These are phyloP conservation scores for Exophiala calicioides DNA, from an alignment of 2,329 filamentous ascomycete species.

Conservation along the genomic window DNA sequence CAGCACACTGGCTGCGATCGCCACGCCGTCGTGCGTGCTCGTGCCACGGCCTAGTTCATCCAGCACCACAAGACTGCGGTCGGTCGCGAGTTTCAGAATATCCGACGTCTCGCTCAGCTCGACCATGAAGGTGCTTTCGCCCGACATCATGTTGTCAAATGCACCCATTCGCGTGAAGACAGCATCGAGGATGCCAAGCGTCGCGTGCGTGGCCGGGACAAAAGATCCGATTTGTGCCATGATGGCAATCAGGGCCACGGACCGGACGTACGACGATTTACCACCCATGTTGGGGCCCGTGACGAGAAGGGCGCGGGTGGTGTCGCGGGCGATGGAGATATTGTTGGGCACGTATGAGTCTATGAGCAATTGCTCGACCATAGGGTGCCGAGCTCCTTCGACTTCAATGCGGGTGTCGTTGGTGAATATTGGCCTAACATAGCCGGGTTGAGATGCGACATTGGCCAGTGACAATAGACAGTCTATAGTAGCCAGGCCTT, in stretches of 20 bases:
- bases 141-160: slow-evolving; percentile 91
- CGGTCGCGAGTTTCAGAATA: slow-evolving; percentile 85
- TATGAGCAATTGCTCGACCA: slow-evolving; percentile 88
- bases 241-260: slow-evolving; percentile 85
- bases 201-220: slow-evolving; percentile 75
- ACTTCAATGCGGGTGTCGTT: slow-evolving; percentile 69
- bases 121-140: slow-evolving; percentile 97
- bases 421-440: slow-evolving; percentile 73
- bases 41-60: slow-evolving; percentile 95
- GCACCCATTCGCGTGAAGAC: slow-evolving; percentile 96
- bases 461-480: slow-evolving; percentile 83
- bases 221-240: slow-evolving; percentile 95
- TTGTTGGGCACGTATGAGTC: slow-evolving; percentile 90
- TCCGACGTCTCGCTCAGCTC: slow-evolving; percentile 90
- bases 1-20: slow-evolving; percentile 89
- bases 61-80: slow-evolving; percentile 81
- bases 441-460: slow-evolving; percentile 83
- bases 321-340: slow-evolving; percentile 67
- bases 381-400: slow-evolving; percentile 79
- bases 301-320: slow-evolving; percentile 75
- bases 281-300: slow-evolving; percentile 99
- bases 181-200: slow-evolving; percentile 81
- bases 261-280: slow-evolving; percentile 95
- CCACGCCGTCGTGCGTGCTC: slow-evolving; percentile 91
- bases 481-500: slow-evolving; percentile 82